Base-by-base conservation (phyloP, 371 early-diverging fungal species). In the Chytridiales sp. region DNA sequence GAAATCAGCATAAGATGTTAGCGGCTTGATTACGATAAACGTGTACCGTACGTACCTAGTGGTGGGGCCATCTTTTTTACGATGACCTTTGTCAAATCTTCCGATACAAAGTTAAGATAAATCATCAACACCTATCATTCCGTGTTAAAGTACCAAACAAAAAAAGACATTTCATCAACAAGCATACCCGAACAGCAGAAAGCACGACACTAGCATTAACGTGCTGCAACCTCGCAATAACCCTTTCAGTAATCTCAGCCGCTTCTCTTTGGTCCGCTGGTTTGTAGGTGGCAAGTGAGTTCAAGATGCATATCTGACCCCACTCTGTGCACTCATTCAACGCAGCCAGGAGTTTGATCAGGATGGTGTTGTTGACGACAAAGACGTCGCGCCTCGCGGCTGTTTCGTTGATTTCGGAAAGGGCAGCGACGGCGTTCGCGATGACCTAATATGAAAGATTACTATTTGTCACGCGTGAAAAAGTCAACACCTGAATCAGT, bases 281-380 rank as follows among this genome's bases (percentile, higher is more conserved):
- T 5, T 87, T 85, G 69, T 90, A 92, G 24, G 83, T 86, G 67
- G 91, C 85, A 27, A 97, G 80, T 17, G 92, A 85, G 41, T 87
- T 87, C 46, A 97, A 72, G 48, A 97, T 93, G 66, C 87, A 89
- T 27, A 90, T 87, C 76, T 95, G 95, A 26, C 93, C 94, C 97
- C 97, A 97, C 89, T 97, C 92, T 39, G 92, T 91, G 80, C 97
- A 98, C 74, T 97, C 96, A 72, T 96, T 96, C 56, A 98, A 66
- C 0, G 97, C 97, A 21, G 91, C 87, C 50, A 94, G 76, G 65
- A 97, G 81, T 72, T 96, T 96, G 71, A 85, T 85, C 38, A 93
- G 87, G 34, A 89, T 84, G 34, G 79, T 74, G 61, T 79, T 81
- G 63, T 88, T 95, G 51, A 96, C 77, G 54, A 84, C 81, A 58